A percentile compares a stretch with the other conserved stretches of the same genome.
These are phyloP conservation scores for Penicillium diatomitis DNA, from an alignment of 495 filamentous ascomycete species.

Conservation along the genomic window DNA sequence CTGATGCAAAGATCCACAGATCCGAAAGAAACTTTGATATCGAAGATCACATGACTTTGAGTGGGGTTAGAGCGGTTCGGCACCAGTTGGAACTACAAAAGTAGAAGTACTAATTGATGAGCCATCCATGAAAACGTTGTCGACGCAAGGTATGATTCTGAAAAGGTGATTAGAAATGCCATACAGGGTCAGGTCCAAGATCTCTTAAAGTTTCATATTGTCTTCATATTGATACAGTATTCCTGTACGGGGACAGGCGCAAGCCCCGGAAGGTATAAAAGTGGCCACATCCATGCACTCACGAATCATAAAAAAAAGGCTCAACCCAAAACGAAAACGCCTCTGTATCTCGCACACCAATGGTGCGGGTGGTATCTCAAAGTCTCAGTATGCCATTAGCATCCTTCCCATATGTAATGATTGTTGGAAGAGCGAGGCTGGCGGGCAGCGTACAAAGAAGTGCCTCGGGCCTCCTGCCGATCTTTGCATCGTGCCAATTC, in stretches of 20 bases:
- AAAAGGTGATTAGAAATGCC: too few relatives aligned
- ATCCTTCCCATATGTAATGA: constrained; percentile 6
- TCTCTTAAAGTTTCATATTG: too few relatives aligned
- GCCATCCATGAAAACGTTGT: too few relatives aligned
- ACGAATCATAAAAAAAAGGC: background rate
- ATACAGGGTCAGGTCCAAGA: too few relatives aligned
- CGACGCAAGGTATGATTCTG: too few relatives aligned
- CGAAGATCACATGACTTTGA: constrained; percentile 17
- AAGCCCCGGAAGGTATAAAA: too few relatives aligned
- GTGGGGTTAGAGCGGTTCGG: constrained; percentile 6
- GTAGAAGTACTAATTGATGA: too few relatives aligned
- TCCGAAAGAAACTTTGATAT: constrained; percentile 23
- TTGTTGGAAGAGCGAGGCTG: background rate
- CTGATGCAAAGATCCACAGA: constrained; percentile 3
- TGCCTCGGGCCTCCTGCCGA: background rate
- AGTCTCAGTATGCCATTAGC: constrained; percentile 11
- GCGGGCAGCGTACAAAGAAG: background rate
- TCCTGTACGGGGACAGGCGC: too few relatives aligned
- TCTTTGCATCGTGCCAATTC: background rate
- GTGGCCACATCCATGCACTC: constrained; percentile 13
- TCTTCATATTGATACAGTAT: too few relatives aligned
- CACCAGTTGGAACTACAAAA: too few relatives aligned
- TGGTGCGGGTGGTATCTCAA: constrained; percentile 11
- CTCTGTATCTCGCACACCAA: constrained; percentile 10
- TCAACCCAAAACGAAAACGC: constrained; percentile 11